Evolutionary conservation across 768 basidiomycete species (phyloP).

Genomic region (Hygrocybe coccinea): DNA sequence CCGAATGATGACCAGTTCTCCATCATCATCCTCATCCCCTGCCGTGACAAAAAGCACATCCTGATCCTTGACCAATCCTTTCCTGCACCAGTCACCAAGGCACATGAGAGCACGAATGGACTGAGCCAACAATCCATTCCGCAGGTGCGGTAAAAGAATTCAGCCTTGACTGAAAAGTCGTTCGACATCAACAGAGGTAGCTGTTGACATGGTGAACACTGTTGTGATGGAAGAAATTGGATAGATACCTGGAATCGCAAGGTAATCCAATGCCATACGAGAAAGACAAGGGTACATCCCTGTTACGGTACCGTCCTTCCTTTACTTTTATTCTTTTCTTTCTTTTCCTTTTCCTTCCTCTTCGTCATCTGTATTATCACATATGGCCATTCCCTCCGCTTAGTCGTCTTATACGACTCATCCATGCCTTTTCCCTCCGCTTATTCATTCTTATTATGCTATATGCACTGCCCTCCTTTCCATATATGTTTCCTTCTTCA

Average conservation of each 20-base stretch:
- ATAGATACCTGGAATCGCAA: constrained; percentile 1
- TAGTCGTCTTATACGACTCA: too few relatives aligned
- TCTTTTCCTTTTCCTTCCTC: too few relatives aligned
- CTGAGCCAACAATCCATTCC: constrained; percentile 1
- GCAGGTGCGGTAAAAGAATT: not conserved
- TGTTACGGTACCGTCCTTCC: too few relatives aligned
- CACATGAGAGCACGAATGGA: constrained; percentile 5
- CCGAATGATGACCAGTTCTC: not conserved
- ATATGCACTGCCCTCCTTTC: too few relatives aligned
- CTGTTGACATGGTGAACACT: not conserved
- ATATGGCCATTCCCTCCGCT: too few relatives aligned
- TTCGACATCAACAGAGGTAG: constrained; percentile 6
- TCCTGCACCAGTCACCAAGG: constrained; percentile 1
- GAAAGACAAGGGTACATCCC: constrained; percentile 18
- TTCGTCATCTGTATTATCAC: too few relatives aligned
- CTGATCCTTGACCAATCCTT: not conserved
- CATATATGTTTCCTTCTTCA: too few relatives aligned
- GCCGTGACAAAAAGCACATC: not conserved
- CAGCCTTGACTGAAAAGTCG: constrained; percentile 3
- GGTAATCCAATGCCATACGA: constrained; percentile 27
- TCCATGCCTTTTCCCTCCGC: too few relatives aligned
- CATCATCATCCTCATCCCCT: not conserved
- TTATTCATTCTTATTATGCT: too few relatives aligned
- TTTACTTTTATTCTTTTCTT: too few relatives aligned
- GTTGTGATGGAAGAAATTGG: not conserved